phyloP scores from a whole-genome alignment of 441 rosid species.

The Raphanus hybrid region DNA sequence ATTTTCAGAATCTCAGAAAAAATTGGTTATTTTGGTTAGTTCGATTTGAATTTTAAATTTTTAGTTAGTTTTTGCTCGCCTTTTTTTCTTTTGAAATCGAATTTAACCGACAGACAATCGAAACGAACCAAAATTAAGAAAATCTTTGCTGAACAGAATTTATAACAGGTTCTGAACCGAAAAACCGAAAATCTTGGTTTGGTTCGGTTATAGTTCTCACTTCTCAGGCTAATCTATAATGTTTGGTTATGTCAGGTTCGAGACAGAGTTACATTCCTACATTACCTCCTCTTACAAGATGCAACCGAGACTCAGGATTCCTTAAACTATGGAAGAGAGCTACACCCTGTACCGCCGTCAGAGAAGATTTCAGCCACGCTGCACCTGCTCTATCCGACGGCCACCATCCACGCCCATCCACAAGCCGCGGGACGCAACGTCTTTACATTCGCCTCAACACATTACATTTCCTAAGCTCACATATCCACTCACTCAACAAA shows the following conservation, averaged over 20 bases:
- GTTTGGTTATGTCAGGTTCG: conserved; percentile 51
- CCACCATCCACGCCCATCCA: conserved; percentile 78
- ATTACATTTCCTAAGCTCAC: conserved; percentile 69
- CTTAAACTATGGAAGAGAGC: conserved; percentile 77
- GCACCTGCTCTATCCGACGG: conserved; percentile 37
- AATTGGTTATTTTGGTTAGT: background rate
- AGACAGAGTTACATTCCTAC: conserved; percentile 80
- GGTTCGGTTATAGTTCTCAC: background rate
- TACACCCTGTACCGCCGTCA: conserved; percentile 53
- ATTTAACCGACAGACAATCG: too few relatives aligned
- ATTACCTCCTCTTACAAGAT: conserved; percentile 85
- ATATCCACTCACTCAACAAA: conserved; percentile 76
- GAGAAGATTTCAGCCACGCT: conserved; percentile 41
- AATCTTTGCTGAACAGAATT: background rate
- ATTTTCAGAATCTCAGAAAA: too few relatives aligned
- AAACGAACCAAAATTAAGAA: too few relatives aligned
- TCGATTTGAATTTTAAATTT: too few relatives aligned
- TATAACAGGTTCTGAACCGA: background rate
- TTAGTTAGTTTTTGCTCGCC: too few relatives aligned
- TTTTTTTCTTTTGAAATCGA: too few relatives aligned
- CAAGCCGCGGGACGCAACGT: conserved; percentile 88
- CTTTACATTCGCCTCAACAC: conserved; percentile 88
- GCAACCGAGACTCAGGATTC: conserved; percentile 75
- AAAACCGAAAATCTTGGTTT: background rate
- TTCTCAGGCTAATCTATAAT: background rate